Evolutionary conservation across 2,329 filamentous ascomycete species (phyloP), one percentile per base, ranked within the genome.

Genomic region (Aspergillus sp.): DNA sequence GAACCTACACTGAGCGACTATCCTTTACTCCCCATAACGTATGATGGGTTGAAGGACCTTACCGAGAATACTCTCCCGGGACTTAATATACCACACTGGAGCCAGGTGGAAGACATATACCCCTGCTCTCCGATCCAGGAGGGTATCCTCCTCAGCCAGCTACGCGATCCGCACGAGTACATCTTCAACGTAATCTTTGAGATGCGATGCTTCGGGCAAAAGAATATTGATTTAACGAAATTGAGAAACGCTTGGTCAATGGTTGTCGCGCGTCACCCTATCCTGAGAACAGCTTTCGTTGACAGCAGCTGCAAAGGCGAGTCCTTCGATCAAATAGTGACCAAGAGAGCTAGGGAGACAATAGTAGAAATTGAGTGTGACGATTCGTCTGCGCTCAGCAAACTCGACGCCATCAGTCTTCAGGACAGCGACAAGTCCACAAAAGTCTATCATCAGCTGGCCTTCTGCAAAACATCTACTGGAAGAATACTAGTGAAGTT

Each of bases 1-100:
- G 66, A 70, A 49, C 67, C 70, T 3, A 79, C 77, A 2, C 61
- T 76, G 5, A 76, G 70, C 40, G 79, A 81, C 53, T 79, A 75
- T 37, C 75, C 76, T 2, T 69, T 82, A 6, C 70, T 81, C 12
- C 71, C 73, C 4, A 68, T 77, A 43, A 75, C 70, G 1, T 78
- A 81, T 27, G 64, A 74, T 1, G 68, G 67, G 1, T 68, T 82
- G 41, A 60, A 74, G 6, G 71, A 62, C 2, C 59, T 81, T 52
- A 63, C 73, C 4, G 66, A 60, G 3, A 63, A 67, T 15, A 73
- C 68, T 15, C 69, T 81, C 27, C 71, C 73, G 11, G 68, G 61
- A 9, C 59, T 74, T 49, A 72, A 74, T 21, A 68, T 79, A 33
- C 57, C 64, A 1, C 62, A 45, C 52, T 69, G 65, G 61, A 57